phyloP scores from a whole-genome alignment of 2,329 filamentous ascomycete genomes.

The Monosporascus sp. region DNA sequence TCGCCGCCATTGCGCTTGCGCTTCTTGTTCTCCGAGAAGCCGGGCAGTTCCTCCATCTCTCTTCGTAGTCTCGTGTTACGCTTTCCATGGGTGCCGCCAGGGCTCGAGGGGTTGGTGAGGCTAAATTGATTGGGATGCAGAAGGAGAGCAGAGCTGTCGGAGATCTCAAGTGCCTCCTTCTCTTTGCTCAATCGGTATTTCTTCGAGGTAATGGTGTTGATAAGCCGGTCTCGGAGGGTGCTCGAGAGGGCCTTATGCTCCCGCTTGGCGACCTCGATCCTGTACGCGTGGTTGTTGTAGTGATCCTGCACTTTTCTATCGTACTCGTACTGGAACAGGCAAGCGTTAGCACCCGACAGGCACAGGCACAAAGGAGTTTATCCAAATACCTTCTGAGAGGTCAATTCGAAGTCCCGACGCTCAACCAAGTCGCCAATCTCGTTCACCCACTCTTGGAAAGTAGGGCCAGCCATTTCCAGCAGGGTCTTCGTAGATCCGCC shows the following conservation, averaged over 20 bases:
- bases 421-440: constrained; percentile 86
- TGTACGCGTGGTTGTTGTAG: constrained; percentile 55
- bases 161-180: constrained; percentile 63
- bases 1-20: constrained; percentile 55
- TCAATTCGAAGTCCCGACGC: constrained; percentile 76
- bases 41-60: constrained; percentile 53
- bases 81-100: constrained; percentile 58
- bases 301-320: constrained; percentile 57
- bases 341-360: constrained; percentile 13
- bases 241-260: constrained; percentile 55
- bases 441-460: constrained; percentile 79
- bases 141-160: constrained; percentile 59
- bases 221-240: constrained; percentile 61
- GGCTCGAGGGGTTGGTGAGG: constrained; percentile 59
- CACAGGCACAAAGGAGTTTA: neutral
- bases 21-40: constrained; percentile 54
- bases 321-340: constrained; percentile 49
- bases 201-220: constrained; percentile 60
- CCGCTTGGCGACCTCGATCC: constrained; percentile 56
- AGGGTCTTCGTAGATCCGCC: constrained; percentile 47
- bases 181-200: constrained; percentile 60
- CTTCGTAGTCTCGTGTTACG: constrained; percentile 57
- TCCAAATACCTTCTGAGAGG: constrained; percentile 65
- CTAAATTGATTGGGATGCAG: constrained; percentile 65
- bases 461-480: constrained; percentile 71